Evolutionary conservation across 352 stramenopile genomes (phyloP), one percentile per base, ranked within the genome.

Genomic region (Phytophthora litchii): DNA sequence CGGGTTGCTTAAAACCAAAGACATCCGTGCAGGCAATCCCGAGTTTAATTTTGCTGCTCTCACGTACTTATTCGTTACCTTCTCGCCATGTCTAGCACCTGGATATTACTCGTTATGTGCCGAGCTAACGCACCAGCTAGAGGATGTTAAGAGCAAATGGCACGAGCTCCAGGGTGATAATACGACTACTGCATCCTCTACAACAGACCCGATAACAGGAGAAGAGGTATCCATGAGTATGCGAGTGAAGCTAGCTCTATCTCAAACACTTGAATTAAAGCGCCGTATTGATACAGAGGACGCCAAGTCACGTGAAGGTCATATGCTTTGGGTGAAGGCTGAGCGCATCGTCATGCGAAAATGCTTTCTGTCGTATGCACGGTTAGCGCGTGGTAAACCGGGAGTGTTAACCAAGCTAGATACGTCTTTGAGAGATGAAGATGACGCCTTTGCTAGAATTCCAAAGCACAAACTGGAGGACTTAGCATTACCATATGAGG

Each of bases 21-120:
- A 93, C 46, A 77, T 93, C 14, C 52, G 85, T 5, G 79, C 83
- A 8, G 79, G 81, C n/a, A 74, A 93, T 54, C 65, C 70, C 11
- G 83, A 93, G 54, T 75, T 89, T 64, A 93, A 93, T 60, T 89
- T 93, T 44, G 83, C 83, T 23, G 69, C 72, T 23, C 67, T 93
- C 13, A 72, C 67, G 1, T 93, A 93, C 31, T 56, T 91, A 4
- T 93, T 93, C 50, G 67, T 69, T 20, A 91, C 83, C 3, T 74
- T 70, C 43, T 80, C 83, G 32, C 83, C 83, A 4, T 76, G 62
- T 35, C 31, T 86, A 8, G 79, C 87, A 11, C 78, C 88, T 11
- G 50, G 70, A 7, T 78, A 86, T 50, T 64, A 76, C 17, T 62
- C 72, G 9, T 62, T 81, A 7, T 81, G 67, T 58, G 75, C 68